A percentile compares a stretch with the other conserved stretches of the same genome.
Evolutionary conservation across 345 rosid genomes (phyloP).

Genomic region (Pelargonium nanum): DNA sequence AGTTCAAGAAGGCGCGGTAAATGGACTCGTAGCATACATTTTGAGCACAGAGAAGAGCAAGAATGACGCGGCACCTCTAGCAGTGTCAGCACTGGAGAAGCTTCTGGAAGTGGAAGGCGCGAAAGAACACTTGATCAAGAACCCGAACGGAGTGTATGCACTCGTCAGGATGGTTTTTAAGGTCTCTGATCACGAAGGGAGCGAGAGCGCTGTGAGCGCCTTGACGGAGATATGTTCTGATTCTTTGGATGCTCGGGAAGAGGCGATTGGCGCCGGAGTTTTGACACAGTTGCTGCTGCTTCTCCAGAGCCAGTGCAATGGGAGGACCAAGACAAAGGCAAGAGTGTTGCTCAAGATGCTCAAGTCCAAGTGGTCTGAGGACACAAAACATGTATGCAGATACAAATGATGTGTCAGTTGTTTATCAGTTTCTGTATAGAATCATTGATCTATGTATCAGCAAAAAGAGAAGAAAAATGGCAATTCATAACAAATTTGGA

Average conservation of each 20-base stretch:
- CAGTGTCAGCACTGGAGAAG: conserved; percentile 31
- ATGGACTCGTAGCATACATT: conserved; percentile 27
- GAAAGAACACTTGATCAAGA: conserved; percentile 23
- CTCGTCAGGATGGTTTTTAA: conserved; percentile 49
- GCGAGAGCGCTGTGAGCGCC: conserved; percentile 39
- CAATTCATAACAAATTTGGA: background rate
- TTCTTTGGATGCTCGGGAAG: conserved; percentile 38
- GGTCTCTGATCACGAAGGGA: conserved; percentile 50
- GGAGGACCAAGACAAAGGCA: conserved; percentile 42
- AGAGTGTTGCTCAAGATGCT: conserved; percentile 41
- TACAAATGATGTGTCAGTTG: background rate
- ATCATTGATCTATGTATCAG: conserved; percentile 5
- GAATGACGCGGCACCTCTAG: conserved; percentile 19
- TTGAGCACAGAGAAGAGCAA: conserved; percentile 19
- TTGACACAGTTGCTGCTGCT: conserved; percentile 42
- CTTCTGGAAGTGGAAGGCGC: conserved; percentile 23
- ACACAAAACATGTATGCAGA: conserved; percentile 10
- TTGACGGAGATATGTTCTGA: conserved; percentile 32
- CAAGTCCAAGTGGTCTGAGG: conserved; percentile 29
- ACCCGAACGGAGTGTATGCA: conserved; percentile 24
- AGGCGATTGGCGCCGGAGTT: conserved; percentile 33
- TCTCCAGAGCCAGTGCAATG: conserved; percentile 48
- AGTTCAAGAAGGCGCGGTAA: conserved; percentile 21
- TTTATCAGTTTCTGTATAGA: conserved; percentile 3
- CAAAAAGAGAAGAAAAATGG: background rate